Evolutionary conservation across 2,329 filamentous ascomycete species (phyloP), one percentile per base, ranked within the genome.

Genomic region (Colletotrichum scovillei): DNA sequence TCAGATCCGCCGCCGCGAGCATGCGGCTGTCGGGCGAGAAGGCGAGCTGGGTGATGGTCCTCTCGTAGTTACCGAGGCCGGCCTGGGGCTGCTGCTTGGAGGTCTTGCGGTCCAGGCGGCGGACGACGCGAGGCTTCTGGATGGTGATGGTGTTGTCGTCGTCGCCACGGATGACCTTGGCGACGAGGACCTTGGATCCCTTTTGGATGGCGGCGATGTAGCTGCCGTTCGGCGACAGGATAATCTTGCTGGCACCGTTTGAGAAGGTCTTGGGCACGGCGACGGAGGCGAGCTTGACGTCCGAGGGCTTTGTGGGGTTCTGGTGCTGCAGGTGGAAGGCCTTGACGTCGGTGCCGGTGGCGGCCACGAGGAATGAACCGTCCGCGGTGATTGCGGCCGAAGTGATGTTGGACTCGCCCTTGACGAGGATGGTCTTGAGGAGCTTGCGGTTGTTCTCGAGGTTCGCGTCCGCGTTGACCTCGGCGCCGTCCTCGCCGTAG

Each of bases 1-100:
- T 92, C 65, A 98, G 83, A 81, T 98, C 96, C 60, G 93, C 92
- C 35, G 92, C 90, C 9, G 93, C 95, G 59, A 98, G 85, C 75
- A 97, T 90, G 76, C 89, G 91, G 80, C 94, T 94, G 80, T 98
- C 93, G 5, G 92, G 86, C 11, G 95, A 95, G 81, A 98, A 98
- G 2, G 92, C 88, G 30, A 92, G 82, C 67, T 94, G 92, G 46
- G 89, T 92, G 76, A 98, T 91, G 57, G 88, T 92, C 80, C 93
- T 90, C 75, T 95, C 91, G 82, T 98, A 98, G 30, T 85, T 84
- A n/a, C 92, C 93, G 67, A 94, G 86, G 7, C 92, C 91, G 35
- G 93, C 92, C 67, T 93, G 88, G 19, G 86, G 86, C 70, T 85
- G 83, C 78, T 88, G 86, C 81, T 87, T 90, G 42, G 88, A 86